Evolutionary conservation across 345 rosid genomes (phyloP).

Genomic region (Heritiera littoralis): DNA sequence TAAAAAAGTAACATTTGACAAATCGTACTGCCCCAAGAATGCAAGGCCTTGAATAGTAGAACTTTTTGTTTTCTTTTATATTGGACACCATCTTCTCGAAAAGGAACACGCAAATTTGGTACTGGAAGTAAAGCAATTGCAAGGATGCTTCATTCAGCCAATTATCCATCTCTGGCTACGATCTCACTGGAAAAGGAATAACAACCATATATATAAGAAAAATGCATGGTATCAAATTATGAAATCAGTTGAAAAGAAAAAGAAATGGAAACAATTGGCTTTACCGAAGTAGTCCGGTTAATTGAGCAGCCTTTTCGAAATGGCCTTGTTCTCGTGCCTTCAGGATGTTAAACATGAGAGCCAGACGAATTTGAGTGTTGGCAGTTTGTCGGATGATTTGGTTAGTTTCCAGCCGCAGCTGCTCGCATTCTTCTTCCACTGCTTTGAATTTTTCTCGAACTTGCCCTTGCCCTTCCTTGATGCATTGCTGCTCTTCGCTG

Average conservation of each 20-base stretch:
- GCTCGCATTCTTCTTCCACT: not conserved
- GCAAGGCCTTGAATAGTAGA: too few species aligned
- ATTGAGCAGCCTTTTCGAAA: not conserved
- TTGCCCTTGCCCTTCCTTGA: not conserved
- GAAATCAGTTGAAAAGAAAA: too few species aligned
- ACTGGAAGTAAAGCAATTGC: not conserved
- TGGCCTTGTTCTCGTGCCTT: not conserved
- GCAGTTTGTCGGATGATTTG: conserved; percentile 1
- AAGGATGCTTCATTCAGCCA: not conserved
- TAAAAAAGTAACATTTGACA: too few species aligned
- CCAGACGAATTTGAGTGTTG: not conserved
- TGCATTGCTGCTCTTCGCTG: not conserved
- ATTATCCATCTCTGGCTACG: not conserved
- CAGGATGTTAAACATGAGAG: not conserved
- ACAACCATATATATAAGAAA: too few species aligned
- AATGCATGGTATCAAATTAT: too few species aligned
- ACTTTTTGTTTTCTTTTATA: too few species aligned
- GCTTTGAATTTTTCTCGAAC: not conserved
- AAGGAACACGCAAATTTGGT: not conserved
- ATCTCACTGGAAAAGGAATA: not conserved
- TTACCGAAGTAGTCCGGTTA: not conserved
- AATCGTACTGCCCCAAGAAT: too few species aligned
- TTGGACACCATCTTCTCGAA: not conserved
- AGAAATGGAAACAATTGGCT: too few species aligned
- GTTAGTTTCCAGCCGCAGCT: not conserved